phyloP scores from a whole-genome alignment of 2,329 filamentous ascomycete genomes.

The Pseudogymnoascus sp. region DNA sequence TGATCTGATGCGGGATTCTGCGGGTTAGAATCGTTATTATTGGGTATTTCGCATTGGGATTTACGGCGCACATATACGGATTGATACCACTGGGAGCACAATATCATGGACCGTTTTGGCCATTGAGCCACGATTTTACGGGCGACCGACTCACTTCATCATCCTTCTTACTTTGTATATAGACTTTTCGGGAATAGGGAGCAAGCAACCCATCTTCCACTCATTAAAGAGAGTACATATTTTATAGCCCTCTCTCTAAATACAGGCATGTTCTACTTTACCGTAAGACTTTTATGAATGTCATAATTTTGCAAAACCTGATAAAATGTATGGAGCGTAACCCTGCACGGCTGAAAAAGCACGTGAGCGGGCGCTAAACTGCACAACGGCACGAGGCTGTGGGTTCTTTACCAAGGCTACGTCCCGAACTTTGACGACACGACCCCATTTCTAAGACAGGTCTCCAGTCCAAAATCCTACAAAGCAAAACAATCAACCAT shows the following conservation, averaged over 20 bases:
- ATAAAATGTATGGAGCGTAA: background rate
- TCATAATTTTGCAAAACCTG: background rate
- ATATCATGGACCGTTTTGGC: background rate
- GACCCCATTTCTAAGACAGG: background rate
- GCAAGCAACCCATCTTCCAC: background rate
- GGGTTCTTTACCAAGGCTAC: background rate
- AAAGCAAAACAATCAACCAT: background rate
- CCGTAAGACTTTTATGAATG: background rate
- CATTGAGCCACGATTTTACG: background rate
- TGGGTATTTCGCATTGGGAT: background rate
- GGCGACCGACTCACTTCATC: background rate
- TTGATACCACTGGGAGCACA: conserved; percentile 3
- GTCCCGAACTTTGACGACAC: background rate
- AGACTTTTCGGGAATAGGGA: background rate
- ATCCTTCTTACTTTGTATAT: conserved; percentile 1
- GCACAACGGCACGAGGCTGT: background rate
- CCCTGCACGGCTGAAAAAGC: background rate
- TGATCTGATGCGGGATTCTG: background rate
- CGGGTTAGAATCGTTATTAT: conserved; percentile 2
- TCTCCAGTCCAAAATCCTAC: background rate
- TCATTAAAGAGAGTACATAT: background rate
- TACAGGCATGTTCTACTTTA: background rate
- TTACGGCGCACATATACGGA: background rate
- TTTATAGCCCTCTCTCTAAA: conserved; percentile 5
- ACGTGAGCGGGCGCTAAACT: background rate